Base-by-base conservation (phyloP, 108 stramenopile species). In the Mediolabrus comicus region DNA sequence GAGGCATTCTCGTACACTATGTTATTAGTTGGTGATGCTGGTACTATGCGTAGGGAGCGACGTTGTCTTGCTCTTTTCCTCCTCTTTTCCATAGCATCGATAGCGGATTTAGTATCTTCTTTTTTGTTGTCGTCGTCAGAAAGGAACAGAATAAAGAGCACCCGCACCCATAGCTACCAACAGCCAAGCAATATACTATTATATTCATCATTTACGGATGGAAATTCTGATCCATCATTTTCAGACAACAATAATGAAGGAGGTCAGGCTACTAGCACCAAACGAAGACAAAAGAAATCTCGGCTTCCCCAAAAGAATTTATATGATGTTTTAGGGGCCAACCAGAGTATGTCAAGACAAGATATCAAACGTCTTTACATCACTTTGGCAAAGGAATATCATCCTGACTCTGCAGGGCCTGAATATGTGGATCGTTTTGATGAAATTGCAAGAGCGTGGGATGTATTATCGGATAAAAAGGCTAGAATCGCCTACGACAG, bases 361-460 rank as follows among this genome's bases (percentile, higher is more conserved):
- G 87, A 91, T 72, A 58, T 94, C 25, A 89, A 88, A 72, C 67
- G 66, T 52, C 65, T 52, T 5, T 94, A 91, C 72, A 55, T 85
- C 12, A 34, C 54, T 5, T 60, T 91, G 46, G 92, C 89, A 28
- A 78, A 75, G 52, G 53, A 74, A 24, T 69, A 77, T 4, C 92
- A 94, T 59, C 92, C 92, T 33, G 92, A 94, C 12, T 74, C 84
- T 0, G 28, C 62, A 22, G 39, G 41, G 46, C 19, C 32, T 7
- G 14, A 28, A 39, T 30, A 17, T 3, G 14, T 17, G 1, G 55
- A 74, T n/a, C 63, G 79, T 25, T 94, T 94, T 70, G 52, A 74
- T n/a, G 80, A 89, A 59, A 81, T 91, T 60, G 77, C 86, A 3
- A 54, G 69, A 4, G 92, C 92, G 16, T 94, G 86, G 80, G 59